Evolutionary conservation across 2,329 filamentous ascomycete genomes (phyloP).

Genomic region (Fusarium chaquense): DNA sequence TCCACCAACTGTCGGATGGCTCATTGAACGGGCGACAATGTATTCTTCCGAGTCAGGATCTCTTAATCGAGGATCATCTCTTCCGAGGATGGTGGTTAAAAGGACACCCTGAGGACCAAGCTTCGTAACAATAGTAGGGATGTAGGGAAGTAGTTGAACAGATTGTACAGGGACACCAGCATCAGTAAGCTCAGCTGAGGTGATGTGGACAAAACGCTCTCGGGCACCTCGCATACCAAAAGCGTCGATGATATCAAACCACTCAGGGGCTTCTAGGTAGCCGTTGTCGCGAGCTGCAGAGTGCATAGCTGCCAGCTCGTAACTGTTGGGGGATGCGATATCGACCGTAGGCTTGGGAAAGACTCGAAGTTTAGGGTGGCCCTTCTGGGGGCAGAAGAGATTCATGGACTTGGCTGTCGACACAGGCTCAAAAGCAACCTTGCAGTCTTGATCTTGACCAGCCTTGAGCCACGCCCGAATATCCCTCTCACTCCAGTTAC

Average conservation of each 20-base stretch:
- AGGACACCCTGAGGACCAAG: slow-evolving; percentile 82
- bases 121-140: slow-evolving; percentile 87
- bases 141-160: slow-evolving; percentile 87
- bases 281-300: slow-evolving; percentile 72
- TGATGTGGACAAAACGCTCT: slow-evolving; percentile 77
- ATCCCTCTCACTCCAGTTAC: slow-evolving; percentile 80
- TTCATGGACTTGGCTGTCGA: slow-evolving; percentile 81
- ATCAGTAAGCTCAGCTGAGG: slow-evolving; percentile 76
- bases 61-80: slow-evolving; percentile 75
- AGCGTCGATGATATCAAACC: slow-evolving; percentile 84
- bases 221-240: slow-evolving; percentile 82
- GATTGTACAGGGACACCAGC: slow-evolving; percentile 85
- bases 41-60: slow-evolving; percentile 73
- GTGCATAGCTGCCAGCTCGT: slow-evolving; percentile 86
- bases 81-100: slow-evolving; percentile 75
- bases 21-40: slow-evolving; percentile 74
- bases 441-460: slow-evolving; percentile 66
- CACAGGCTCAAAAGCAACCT: slow-evolving; percentile 88
- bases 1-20: slow-evolving; percentile 72
- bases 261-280: slow-evolving; percentile 76
- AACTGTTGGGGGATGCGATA: slow-evolving; percentile 83
- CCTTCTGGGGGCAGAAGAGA: slow-evolving; percentile 67
- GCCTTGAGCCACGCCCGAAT: slow-evolving; percentile 76
- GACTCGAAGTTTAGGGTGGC: slow-evolving; percentile 57
- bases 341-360: slow-evolving; percentile 75